Percentiles rank a stretch among this genome's conserved stretches.
Conservation (phyloP, 2,329 filamentous ascomycete species). For the Colletotrichum melonis region DNA sequence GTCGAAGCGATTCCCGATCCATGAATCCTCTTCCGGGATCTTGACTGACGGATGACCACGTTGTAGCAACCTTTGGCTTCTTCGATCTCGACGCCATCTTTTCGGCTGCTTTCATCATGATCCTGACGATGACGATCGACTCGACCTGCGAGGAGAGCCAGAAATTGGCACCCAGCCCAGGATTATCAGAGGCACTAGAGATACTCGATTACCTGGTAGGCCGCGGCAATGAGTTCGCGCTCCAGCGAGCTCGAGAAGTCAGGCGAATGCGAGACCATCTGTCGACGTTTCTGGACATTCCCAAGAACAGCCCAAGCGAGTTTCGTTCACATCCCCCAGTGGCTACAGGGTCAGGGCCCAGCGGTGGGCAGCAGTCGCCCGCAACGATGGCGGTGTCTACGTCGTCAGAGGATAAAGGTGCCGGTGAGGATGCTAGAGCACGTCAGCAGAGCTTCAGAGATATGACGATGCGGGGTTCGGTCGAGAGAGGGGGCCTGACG, state of each 20-base stretch:
- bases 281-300: constrained; percentile 18
- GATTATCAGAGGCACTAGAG: constrained; percentile 41
- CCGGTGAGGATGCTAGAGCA: neutral
- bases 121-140: constrained; percentile 36
- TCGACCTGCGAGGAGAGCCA: constrained; percentile 40
- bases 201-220: constrained; percentile 44
- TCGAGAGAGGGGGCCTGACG: neutral
- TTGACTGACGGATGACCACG: neutral
- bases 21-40: too few species aligned
- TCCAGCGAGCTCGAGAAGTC: constrained; percentile 21
- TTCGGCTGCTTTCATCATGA: constrained; percentile 35
- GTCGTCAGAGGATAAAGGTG: neutral
- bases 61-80: constrained; percentile 22
- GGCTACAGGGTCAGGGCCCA: neutral
- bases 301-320: constrained; percentile 25
- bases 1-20: neutral
- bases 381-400: neutral
- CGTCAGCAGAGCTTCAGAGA: neutral
- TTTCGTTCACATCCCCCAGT: neutral
- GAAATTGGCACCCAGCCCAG: constrained; percentile 41
- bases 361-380: neutral
- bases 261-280: constrained; percentile 25
- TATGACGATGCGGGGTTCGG: neutral
- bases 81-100: constrained; percentile 35
- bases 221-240: constrained; percentile 41